Evolutionary conservation across 495 filamentous ascomycete genomes (phyloP).

Genomic region (Extremus antarcticus): DNA sequence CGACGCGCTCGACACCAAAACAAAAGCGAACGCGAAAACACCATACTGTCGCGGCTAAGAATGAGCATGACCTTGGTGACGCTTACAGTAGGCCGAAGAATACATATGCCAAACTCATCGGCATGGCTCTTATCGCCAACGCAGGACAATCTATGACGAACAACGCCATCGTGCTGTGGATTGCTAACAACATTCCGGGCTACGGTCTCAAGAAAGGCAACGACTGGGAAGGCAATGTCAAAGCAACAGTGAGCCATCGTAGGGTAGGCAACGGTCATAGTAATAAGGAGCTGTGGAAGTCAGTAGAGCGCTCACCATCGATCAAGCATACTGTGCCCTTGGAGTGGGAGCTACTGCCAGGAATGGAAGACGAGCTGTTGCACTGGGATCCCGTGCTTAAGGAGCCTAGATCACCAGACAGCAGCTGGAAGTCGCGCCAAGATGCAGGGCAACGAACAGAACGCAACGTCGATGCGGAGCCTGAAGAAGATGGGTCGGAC

Average conservation of each 20-base stretch:
- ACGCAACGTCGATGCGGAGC: too few species aligned
- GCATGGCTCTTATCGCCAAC: slow-evolving; percentile 13
- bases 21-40: not conserved
- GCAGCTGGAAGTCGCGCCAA: not conserved
- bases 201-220: slow-evolving; percentile 2
- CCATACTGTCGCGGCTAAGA: not conserved
- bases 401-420: slow-evolving; percentile 4
- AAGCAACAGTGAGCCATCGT: slow-evolving; percentile 1
- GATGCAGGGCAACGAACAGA: not conserved
- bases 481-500: too few species aligned
- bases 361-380: not conserved
- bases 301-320: not conserved
- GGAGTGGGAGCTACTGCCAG: not conserved
- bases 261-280: not conserved
- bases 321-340: too few species aligned
- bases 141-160: slow-evolving; percentile 3
- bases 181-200: slow-evolving; percentile 13
- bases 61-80: slow-evolving; percentile 7
- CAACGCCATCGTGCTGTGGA: slow-evolving; percentile 5
- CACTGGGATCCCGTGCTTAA: slow-evolving; percentile 17
- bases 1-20: not conserved
- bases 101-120: slow-evolving; percentile 8
- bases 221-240: slow-evolving; percentile 6
- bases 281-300: not conserved
- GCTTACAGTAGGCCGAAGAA: not conserved